Evolutionary conservation across 306 rosid species (phyloP).

Genomic region (Phaseolus lunatus): DNA sequence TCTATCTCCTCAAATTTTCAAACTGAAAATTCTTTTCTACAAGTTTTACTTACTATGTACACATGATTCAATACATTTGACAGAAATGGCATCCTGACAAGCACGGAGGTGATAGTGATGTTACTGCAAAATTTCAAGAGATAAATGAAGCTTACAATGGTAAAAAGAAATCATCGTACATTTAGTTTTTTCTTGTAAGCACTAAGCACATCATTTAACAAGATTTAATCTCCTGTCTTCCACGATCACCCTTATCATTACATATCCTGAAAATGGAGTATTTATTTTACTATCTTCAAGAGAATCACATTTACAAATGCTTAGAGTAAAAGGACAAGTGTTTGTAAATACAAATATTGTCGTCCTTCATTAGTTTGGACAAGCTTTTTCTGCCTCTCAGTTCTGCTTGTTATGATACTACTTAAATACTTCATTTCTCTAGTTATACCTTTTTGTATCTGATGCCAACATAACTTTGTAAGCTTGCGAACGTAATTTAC

Average conservation of each 20-base stretch:
- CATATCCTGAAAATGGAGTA: conserved; percentile 17
- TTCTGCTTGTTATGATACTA: conserved; percentile 3
- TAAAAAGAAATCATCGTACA: conserved; percentile 13
- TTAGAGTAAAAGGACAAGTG: neutral
- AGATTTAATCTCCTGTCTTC: conserved; percentile 14
- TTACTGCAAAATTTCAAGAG: conserved; percentile 78
- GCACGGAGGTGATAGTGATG: conserved; percentile 62
- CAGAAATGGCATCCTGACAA: conserved; percentile 93
- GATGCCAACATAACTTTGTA: neutral
- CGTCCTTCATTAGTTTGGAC: conserved; percentile 36
- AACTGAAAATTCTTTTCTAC: neutral
- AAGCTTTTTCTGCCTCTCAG: conserved; percentile 14
- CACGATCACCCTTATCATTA: neutral
- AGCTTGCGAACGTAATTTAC: conserved; percentile 3
- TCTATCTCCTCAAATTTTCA: neutral
- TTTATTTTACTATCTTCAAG: neutral
- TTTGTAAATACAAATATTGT: neutral
- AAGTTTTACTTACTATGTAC: conserved; percentile 36
- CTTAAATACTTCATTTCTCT: conserved; percentile 22
- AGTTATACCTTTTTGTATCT: neutral
- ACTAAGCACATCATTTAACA: conserved; percentile 29
- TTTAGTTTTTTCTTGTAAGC: conserved; percentile 15
- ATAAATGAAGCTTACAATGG: conserved; percentile 79
- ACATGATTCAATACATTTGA: conserved; percentile 43
- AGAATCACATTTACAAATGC: conserved; percentile 13